A percentile compares a stretch with the other conserved stretches of the same genome.
These are phyloP conservation scores for Saturnispora besseyi DNA, from an alignment of 805 yeast genomes.

Conservation along the genomic window DNA sequence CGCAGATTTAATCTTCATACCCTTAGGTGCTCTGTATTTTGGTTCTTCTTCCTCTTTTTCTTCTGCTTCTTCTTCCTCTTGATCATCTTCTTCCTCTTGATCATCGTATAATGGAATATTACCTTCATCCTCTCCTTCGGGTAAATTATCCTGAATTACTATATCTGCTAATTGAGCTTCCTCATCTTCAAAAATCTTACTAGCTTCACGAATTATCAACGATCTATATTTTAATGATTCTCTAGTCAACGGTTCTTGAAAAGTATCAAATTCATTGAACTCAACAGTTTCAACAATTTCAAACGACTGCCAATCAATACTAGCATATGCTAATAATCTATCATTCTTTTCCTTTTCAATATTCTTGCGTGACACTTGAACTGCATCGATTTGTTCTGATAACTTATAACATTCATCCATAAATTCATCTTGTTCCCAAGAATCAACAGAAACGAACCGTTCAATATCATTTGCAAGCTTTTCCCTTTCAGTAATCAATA, in stretches of 20 bases:
- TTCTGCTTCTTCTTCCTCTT: conserved; percentile 4
- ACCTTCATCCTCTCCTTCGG: neutral
- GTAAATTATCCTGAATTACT: conserved; percentile 13
- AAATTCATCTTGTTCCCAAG: conserved; percentile 26
- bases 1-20: conserved; percentile 59
- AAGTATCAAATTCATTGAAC: conserved; percentile 54
- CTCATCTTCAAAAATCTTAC: conserved; percentile 27
- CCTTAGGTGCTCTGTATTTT: conserved; percentile 26
- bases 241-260: conserved; percentile 46
- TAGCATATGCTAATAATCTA: conserved; percentile 51
- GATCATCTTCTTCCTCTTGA: neutral
- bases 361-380: conserved; percentile 25
- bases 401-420: conserved; percentile 42
- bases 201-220: conserved; percentile 40
- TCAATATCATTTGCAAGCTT: conserved; percentile 5
- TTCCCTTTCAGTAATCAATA: conserved; percentile 25
- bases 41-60: conserved; percentile 2
- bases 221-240: conserved; percentile 56
- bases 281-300: conserved; percentile 58
- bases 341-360: conserved; percentile 27
- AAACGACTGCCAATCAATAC: conserved; percentile 86
- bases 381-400: conserved; percentile 43
- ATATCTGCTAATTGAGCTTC: conserved; percentile 5
- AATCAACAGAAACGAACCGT: conserved; percentile 14
- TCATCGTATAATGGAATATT: conserved; percentile 4